Base-by-base conservation (phyloP, 2,329 filamentous ascomycete genomes). In the Penicillium brasilianum region DNA sequence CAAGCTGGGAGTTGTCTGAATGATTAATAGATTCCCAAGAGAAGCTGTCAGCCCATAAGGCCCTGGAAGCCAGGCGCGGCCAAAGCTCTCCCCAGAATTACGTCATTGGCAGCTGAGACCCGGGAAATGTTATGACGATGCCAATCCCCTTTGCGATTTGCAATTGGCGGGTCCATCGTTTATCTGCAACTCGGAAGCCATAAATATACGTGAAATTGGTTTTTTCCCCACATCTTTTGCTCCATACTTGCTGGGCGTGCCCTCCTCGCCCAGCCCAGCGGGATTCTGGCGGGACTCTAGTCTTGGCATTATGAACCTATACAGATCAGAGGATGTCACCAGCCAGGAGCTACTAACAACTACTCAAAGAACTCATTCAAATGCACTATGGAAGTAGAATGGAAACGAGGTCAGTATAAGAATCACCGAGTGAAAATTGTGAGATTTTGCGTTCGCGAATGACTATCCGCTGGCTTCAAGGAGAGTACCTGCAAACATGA, bases 81-180 rank as follows among this genome's bases (percentile, higher is more conserved):
- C 50, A 16, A 13, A 65, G 64, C 64, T 64, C 37, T 64, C 60
- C 57, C 61, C 59, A 51, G 58, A 58, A 59, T 58, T 65, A 70
- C 68, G 68, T 70, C 68, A 70, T 70, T 64, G 60, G 58, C 55
- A 37, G 56, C 49, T 18, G 39, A 54, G 36, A 66, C 57, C 60
- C 48, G 62, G 63, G 44, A 66, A 70, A 46, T 57, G 49, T 48
- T 49, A 69, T 70, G 68, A 70, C 66, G 66, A 64, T 60, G 54
- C 20, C 57, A 50, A 56, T n/a, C 18, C 20, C 32, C 28, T 16
- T 14, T 46, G 25, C 46, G 25, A 32, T 61, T 34, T 46, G 8
- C 37, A 34, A 55, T 60, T 49, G 37, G 32, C 55, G 36, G 36
- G 20, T 37, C 37, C 30, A 51, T 49, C 41, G 41, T 50, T 36